Base-by-base conservation (phyloP, 805 yeast species). In the Helenozyma baotianmanensis region DNA sequence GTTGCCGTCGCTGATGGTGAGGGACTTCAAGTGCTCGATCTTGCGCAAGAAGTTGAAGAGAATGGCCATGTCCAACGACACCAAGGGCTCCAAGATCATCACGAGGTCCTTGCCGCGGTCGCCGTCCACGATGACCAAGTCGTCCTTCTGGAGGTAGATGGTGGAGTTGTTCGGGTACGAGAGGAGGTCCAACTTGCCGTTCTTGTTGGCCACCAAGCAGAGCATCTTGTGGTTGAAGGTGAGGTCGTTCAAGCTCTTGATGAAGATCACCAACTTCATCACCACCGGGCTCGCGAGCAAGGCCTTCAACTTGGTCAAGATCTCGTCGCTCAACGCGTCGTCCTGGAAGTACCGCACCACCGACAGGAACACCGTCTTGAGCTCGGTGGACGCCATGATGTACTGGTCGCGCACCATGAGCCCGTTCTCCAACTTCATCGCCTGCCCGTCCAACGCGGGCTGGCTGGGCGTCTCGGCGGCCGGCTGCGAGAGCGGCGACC, bases 41-140 rank as follows among this genome's bases (percentile, higher is more conserved):
- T 83, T 83, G 57, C 82, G 83, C 48, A 83, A 58, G 47, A 82
- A 84, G 48, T 82, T 82, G 51, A 83, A 73, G 38, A 84, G 68
- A 29, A 82, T 68, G 2, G 90, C 90, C 53, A 79, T 63, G 38
- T 80, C 74, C 35, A 81, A 65, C 27, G 69, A 72, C 19, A 82
- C 70, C 25, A 68, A 55, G 1, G 90, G 86, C 40, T 80, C 82
- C 18, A 82, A 60, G 27, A 83, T 76, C 73, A 78, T 73, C 8
- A 80, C 90, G 42, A 84, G 56, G 55, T 84, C 94, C 48, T 81
- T 81, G 18, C 94, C 94, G 40, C 92, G 67, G 53, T 84, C 94
- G 34, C 92, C 94, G 58, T 84, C 92, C 36, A 82, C 81, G 13
- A 83, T 77, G 8, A 82, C 83, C 50, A 83, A 66, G 56, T 84